These are phyloP conservation scores for Blastobotrys raffinosifermentans DNA, from an alignment of 1,139 yeast genomes.

Conservation along the genomic window DNA sequence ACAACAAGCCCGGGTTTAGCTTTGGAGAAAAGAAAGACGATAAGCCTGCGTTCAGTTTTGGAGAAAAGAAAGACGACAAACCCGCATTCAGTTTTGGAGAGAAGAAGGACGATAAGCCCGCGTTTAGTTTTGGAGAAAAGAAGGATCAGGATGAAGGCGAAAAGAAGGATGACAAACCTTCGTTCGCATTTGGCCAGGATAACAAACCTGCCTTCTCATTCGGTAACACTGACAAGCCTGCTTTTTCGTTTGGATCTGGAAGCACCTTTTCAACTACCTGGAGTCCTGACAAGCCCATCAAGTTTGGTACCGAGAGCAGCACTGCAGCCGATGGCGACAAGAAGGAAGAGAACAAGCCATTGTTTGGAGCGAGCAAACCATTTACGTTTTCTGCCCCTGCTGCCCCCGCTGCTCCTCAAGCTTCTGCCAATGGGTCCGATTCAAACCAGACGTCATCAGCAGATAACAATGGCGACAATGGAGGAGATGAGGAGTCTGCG, in stretches of 20 bases:
- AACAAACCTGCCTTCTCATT: conserved; percentile 13
- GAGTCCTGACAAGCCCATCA: conserved; percentile 34
- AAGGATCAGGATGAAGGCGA: conserved; percentile 3
- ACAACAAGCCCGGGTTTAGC: conserved; percentile 2
- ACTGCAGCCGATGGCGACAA: conserved; percentile 8
- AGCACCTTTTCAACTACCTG: conserved; percentile 19
- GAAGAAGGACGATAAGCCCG: conserved; percentile 9
- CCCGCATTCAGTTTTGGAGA: conserved; percentile 32
- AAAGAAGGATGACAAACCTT: conserved; percentile 19
- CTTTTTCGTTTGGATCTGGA: conserved; percentile 12
- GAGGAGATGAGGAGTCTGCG: conserved; percentile 20
- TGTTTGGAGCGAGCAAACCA: conserved; percentile 5
- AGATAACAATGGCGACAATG: conserved; percentile 14
- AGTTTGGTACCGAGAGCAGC: conserved; percentile 23
- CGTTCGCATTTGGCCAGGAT: conserved; percentile 30
- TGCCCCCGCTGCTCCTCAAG: conserved; percentile 12
- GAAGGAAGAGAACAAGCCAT: conserved; percentile 12
- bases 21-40: conserved; percentile 5
- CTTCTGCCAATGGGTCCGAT: conserved; percentile 7
- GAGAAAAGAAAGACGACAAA: conserved; percentile 10
- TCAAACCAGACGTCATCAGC: conserved; percentile 4
- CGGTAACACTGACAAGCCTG: conserved; percentile 9
- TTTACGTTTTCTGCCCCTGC: conserved; percentile 25
- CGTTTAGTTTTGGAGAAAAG: conserved; percentile 27
- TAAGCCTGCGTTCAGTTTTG: conserved; percentile 26